Evolutionary conservation across 2,329 filamentous ascomycete genomes (phyloP), one percentile per base, ranked within the genome.

Genomic region (Sphaerulina populicola): DNA sequence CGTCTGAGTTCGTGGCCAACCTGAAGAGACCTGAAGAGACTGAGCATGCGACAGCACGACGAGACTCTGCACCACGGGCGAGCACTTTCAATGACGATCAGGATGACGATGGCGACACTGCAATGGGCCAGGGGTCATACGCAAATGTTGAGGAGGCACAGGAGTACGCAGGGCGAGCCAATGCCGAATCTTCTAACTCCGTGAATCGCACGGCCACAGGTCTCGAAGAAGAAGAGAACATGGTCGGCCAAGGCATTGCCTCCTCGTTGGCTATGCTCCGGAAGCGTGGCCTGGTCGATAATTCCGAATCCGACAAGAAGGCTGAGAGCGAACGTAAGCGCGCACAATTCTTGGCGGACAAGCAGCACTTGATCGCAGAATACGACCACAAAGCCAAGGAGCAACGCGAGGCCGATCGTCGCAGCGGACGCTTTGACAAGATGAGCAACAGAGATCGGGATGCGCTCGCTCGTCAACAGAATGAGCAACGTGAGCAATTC

Each of bases 371-470:
- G 36, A 87, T 94, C 62, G 77, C 81, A 2, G 85, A 89, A 29
- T 81, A 89, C 42, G 93, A 97, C 60, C 80, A 83, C 53, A 81
- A 85, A 45, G 88, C 91, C 4, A 83, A 85, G 30, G 68, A 78
- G 38, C 88, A 94, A 66, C 87, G 93, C 66, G 90, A 97, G 70
- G 81, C 83, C n/a, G 91, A 97, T 68, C 85, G 93, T 46, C 74
- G 79, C 38, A 89, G 81, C 47, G 88, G 88, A 21, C 85, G 84
- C 48, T 79, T 94, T 48, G 87, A 94, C 60, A 81, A 83, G 58
- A 91, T 98, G 89, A 87, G 88, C 1, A 82, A 83, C n/a, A 85
- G 87, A 30, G 93, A 97, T 64, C 82, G 88, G 45, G 93, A 98
- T 69, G 89, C 95, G 49, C 86, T 86, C 68, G 86, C 89, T 0